Evolutionary conservation across 345 rosid species (phyloP), one percentile per base, ranked within the genome.

Genomic region (Aethionema arabicum): DNA sequence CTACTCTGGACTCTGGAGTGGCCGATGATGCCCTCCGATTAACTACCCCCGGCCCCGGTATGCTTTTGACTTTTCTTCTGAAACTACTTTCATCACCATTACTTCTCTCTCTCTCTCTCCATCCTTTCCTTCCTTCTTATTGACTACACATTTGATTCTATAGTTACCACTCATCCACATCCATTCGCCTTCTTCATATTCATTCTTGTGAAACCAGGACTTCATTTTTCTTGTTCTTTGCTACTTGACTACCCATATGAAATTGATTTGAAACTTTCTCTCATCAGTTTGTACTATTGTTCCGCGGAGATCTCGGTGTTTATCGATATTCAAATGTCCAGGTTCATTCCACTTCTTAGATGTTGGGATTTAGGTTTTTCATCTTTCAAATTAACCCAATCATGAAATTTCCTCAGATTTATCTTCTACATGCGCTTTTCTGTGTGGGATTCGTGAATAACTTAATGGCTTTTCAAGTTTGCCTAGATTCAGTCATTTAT

Each of bases 71-170:
- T 12, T 31, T 39, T 13, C 6, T 35, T 35, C 4, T 35, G 38
- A 35, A 35, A 35, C 38, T 8, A 29, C 42, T 58, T 32, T 33
- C 61, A 57, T 21, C 27, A 42, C 14, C 21, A 27, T n/a, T 57
- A 27, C 9, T 46, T 16, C 2, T 21, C 6, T 9, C 49, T 15
- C 8, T 42, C 30, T 30, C 29, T 5, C n/a, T n/a, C n/a, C n/a
- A n/a, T n/a, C n/a, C n/a, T n/a, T n/a, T n/a, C 32, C 10, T 31
- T 7, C 16, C 38, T 29, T 44, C 15, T 43, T 14, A 4, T 43
- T 14, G 13, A 1, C 43, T 54, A 3, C 37, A 58, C 38, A 30
- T 31, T 12, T 31, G 63, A 32, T 59, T 52, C 7, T 7, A 7
- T 33, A 33, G 37, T 33, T 33, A 33, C 37, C 37, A 33, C 4